Conservation (phyloP, 768 basidiomycete genomes). For the Sarcomyxa edulis region DNA sequence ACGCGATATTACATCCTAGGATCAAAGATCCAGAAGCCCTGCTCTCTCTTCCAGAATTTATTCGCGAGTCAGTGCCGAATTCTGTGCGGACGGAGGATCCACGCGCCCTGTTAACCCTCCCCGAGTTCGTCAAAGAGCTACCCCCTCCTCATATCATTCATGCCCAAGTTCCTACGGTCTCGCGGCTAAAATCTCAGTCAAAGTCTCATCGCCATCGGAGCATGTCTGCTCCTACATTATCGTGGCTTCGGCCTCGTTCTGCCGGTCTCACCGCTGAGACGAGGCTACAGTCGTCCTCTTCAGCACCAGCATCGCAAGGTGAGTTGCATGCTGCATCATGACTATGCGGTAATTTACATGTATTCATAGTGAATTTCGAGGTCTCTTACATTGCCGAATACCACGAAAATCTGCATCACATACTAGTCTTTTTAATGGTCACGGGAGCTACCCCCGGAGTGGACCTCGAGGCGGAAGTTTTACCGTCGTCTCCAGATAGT, state of each 20-base stretch:
- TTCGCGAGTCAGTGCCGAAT: conserved; percentile 45
- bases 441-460: conserved; percentile 41
- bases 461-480: conserved; percentile 64
- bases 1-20: conserved; percentile 50
- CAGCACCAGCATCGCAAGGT: conserved; percentile 12
- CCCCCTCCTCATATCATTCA: conserved; percentile 21
- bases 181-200: conserved; percentile 20
- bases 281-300: conserved; percentile 6
- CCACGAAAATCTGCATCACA: conserved; percentile 79
- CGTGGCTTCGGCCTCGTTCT: conserved; percentile 43
- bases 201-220: conserved; percentile 42
- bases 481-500: conserved; percentile 37
- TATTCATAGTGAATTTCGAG: conserved; percentile 32
- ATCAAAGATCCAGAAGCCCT: conserved; percentile 47
- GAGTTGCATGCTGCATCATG: conserved; percentile 18
- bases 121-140: conserved; percentile 55
- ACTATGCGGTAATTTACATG: conserved; percentile 5
- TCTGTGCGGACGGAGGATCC: conserved; percentile 28
- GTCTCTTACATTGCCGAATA: conserved; percentile 62
- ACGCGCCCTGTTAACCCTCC: conserved; percentile 48
- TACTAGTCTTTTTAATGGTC: conserved; percentile 69
- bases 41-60: conserved; percentile 58
- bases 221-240: conserved; percentile 53
- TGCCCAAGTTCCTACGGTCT: conserved; percentile 8
- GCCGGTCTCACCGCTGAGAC: conserved; percentile 13